Base-by-base conservation (phyloP, 2,329 filamentous ascomycete genomes). In the Coleophoma crateriformis region DNA sequence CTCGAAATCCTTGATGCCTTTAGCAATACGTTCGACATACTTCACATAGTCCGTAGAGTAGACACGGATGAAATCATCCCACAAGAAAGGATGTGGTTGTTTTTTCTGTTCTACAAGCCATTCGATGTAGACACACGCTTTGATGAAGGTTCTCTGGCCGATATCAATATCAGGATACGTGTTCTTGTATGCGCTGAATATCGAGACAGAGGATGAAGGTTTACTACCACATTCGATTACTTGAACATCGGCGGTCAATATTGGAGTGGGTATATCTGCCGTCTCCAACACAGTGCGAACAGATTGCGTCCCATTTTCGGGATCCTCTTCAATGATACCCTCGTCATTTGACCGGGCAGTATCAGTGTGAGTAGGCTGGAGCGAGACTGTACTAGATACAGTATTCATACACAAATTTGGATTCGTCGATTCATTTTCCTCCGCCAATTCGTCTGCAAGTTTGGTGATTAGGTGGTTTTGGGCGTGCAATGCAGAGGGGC, bases 1-100 rank as follows among this genome's bases (percentile, higher is more conserved):
- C 19, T 59, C 58, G 2, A 53, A 54, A 3, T 53, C 51, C 6
- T 61, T 57, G 1, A 60, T 49, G 3, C 57, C 55, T 2, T 58
- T 48, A 20, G 73, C 66, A 1, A 61, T 49, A 3, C 57, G 55
- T 2, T 58, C 48, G 20, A 73, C 66, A 48, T 79, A 78, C 0
- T 58, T 53, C 7, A 69, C 53, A 53, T 71, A 81, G 1, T 70
- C 67, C 1, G 59, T 60, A 2, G 69, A 64, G 46, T 73, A 79
- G 3, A 62, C 62, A 11, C 66, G 63, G 42, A 81, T 70, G 47
- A 79, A 77, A 48, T 81, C 78, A 54, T 81, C 78, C 51, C 72
- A 80, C 0, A 78, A 58, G 47, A 65, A 75, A 20, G 69, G 67
- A 12, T 68, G 65, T 15, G 78, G 57, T 4, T 55, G 46, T 8